phyloP scores from a whole-genome alignment of 306 rosid genomes.

The Pueraria montana region DNA sequence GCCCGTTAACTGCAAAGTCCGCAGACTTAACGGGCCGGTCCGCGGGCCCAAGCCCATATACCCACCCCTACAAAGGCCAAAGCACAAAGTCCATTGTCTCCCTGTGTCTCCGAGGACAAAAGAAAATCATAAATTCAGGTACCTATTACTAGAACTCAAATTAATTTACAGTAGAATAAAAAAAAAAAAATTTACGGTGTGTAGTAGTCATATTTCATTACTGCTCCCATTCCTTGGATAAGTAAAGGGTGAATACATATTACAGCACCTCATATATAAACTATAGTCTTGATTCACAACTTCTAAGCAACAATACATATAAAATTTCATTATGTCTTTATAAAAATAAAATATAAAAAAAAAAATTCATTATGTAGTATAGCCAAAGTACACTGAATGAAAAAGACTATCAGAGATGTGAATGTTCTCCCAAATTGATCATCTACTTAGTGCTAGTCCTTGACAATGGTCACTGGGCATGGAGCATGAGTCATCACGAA shows the following conservation, averaged over 20 bases:
- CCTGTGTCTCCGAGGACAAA: no score
- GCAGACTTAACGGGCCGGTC: no score
- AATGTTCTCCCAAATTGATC: not conserved
- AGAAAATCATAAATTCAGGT: no score
- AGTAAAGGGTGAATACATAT: not conserved
- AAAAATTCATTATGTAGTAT: not conserved
- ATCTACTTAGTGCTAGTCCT: conserved; percentile 58
- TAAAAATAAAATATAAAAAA: no score
- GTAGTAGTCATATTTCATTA: not conserved
- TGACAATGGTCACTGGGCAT: conserved; percentile 86
- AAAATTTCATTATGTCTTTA: not conserved
- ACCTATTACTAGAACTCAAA: no score
- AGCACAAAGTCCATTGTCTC: no score
- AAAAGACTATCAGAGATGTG: not conserved
- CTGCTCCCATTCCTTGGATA: not conserved
- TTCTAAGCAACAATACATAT: conserved; percentile 1
- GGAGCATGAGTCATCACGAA: conserved; percentile 69
- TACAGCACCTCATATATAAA: not conserved
- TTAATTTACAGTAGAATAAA: no score
- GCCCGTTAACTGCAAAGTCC: no score
- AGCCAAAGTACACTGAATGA: not conserved
- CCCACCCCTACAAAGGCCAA: no score
- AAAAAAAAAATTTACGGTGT: no score
- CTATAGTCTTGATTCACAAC: not conserved
- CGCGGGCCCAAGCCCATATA: no score